Evolutionary conservation across 495 filamentous ascomycete genomes (phyloP).

Genomic region (Apiosordaria backusii): DNA sequence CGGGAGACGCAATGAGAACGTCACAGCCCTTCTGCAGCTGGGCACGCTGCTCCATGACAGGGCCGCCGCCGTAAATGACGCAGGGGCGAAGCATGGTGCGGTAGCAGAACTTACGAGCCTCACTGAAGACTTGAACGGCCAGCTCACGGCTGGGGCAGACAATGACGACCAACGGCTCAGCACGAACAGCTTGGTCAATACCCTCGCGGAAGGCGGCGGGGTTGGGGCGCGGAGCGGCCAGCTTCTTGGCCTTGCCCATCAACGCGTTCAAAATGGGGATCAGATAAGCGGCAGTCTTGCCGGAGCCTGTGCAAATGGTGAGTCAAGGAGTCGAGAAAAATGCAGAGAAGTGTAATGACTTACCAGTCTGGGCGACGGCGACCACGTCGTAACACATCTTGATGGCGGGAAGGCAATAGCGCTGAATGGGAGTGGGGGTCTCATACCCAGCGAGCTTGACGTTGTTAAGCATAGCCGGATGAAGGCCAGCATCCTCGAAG

Average conservation of each 20-base stretch:
- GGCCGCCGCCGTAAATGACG: constrained; percentile 83
- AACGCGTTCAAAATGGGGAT: constrained; percentile 84
- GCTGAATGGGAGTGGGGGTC: constrained; percentile 80
- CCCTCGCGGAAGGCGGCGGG: constrained; percentile 36
- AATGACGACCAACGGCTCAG: constrained; percentile 82
- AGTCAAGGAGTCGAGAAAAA: background rate
- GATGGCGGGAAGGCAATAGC: constrained; percentile 76
- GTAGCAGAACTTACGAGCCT: constrained; percentile 86
- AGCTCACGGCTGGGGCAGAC: constrained; percentile 88
- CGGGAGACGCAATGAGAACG: constrained; percentile 81
- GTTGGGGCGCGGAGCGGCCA: constrained; percentile 71
- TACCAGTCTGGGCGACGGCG: constrained; percentile 89
- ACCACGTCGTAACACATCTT: constrained; percentile 71
- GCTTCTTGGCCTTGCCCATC: constrained; percentile 89
- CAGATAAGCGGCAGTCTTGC: constrained; percentile 91
- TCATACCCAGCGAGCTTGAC: constrained; percentile 60
- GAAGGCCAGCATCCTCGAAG: constrained; percentile 77
- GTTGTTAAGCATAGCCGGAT: constrained; percentile 79
- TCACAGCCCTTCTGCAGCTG: constrained; percentile 84
- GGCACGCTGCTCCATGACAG: constrained; percentile 57
- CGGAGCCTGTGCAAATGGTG: constrained; percentile 61
- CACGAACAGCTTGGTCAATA: constrained; percentile 52
- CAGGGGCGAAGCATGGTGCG: constrained; percentile 91
- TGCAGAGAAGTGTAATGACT: constrained; percentile 21
- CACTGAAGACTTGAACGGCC: constrained; percentile 89